Conservation (phyloP, 2,329 filamentous ascomycete species). For the Colletotrichum lini region DNA sequence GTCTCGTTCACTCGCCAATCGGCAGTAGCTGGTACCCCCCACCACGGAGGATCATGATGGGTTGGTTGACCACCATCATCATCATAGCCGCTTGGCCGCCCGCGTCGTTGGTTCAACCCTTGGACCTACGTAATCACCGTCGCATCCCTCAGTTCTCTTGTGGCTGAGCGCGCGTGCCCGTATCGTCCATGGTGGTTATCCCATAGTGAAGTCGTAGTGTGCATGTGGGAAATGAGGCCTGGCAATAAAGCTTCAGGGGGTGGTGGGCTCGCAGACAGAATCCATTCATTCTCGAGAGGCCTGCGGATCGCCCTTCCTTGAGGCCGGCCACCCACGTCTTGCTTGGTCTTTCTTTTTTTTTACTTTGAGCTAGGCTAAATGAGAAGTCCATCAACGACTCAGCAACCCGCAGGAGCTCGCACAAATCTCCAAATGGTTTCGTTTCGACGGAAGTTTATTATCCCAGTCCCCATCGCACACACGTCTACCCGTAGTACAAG, state of each 20-base stretch:
- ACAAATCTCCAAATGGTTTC: conserved; percentile 7
- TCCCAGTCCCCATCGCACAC: background rate
- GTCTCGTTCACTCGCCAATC: conserved; percentile 41
- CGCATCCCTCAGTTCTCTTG: background rate
- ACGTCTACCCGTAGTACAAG: background rate
- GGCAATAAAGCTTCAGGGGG: background rate
- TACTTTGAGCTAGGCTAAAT: conserved; percentile 23
- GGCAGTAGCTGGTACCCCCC: conserved; percentile 27
- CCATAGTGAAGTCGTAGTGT: background rate
- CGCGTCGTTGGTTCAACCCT: conserved; percentile 25
- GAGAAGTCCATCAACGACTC: conserved; percentile 27
- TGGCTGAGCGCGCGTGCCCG: conserved; percentile 3
- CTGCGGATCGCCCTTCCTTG: conserved; percentile 27
- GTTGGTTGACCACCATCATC: conserved; percentile 17
- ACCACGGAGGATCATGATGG: conserved; percentile 21
- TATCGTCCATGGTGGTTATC: background rate
- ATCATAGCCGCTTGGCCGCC: conserved; percentile 27
- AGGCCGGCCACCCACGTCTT: conserved; percentile 27
- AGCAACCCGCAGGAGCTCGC: conserved; percentile 16
- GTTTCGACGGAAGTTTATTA: conserved; percentile 32
- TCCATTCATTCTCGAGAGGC: conserved; percentile 8
- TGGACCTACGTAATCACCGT: conserved; percentile 24
- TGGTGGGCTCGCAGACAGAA: background rate
- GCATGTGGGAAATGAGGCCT: conserved; percentile 29
- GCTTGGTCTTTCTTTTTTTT: background rate